Conservation (phyloP, 2,329 filamentous ascomycete species). For the Chaetomium sp. region DNA sequence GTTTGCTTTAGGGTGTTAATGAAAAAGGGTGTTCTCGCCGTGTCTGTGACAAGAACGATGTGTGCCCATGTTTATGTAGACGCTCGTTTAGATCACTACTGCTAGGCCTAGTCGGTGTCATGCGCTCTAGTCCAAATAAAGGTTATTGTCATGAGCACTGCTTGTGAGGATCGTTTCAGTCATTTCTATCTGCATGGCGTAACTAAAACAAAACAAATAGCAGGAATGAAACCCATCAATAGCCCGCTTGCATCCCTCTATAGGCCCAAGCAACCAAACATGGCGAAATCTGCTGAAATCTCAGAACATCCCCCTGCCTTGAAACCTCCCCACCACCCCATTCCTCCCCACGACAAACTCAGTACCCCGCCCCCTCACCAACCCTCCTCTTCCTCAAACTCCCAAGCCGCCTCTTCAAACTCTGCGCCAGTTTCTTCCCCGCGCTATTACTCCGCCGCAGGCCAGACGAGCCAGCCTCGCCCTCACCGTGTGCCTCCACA, state of each 20-base stretch:
- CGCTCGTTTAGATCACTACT: no score
- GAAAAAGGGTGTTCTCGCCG: background rate
- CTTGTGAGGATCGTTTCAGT: background rate
- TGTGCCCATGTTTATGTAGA: no score
- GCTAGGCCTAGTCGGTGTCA: no score
- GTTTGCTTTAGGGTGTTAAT: background rate
- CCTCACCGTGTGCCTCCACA: background rate
- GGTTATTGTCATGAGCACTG: background rate
- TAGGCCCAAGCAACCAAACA: background rate
- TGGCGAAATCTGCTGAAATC: background rate
- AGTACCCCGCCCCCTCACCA: slow-evolving; percentile 7
- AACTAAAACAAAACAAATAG: background rate
- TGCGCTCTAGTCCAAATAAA: background rate
- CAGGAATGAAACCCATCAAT: background rate
- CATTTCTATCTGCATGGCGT: background rate
- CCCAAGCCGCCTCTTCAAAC: slow-evolving; percentile 57
- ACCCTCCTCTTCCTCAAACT: slow-evolving; percentile 52
- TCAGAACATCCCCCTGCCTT: background rate
- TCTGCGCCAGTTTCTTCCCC: slow-evolving; percentile 49
- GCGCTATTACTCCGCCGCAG: slow-evolving; percentile 46
- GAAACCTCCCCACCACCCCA: background rate
- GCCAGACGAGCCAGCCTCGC: slow-evolving; percentile 23
- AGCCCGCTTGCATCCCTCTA: background rate
- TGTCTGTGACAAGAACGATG: no score
- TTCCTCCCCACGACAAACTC: background rate